Evolutionary conservation across 805 yeast genomes (phyloP), one percentile per base, ranked within the genome.

Genomic region (Maudiozyma serrabonitensis): DNA sequence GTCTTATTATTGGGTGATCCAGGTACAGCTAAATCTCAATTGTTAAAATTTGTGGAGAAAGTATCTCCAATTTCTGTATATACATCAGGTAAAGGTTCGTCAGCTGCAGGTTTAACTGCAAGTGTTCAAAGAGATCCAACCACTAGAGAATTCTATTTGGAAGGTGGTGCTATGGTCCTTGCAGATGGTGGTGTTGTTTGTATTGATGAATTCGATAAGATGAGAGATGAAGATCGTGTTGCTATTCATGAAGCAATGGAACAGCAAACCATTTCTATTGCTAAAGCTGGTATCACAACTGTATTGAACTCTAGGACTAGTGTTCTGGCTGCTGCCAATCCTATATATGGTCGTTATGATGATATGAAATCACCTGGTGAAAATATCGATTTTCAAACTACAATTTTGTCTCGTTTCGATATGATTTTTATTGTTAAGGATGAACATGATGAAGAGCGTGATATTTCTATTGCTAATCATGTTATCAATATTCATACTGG

Each of bases 191-290:
- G 99, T 56, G 97, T 93, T 46, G 97, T 91, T 45, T 93, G 98
- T 76, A 93, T 93, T 62, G 99, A 93, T 73, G 99, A 93, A 75
- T 93, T 93, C 64, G 99, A 93, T 68, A 93, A 93, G 74, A 93
- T 93, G 99, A 78, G 98, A 66, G 99, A 93, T 62, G 98, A 93
- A 66, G 99, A 93, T 69, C 78, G 99, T 64, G 98, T 93, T 38
- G 98, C 99, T 0, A 93, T 93, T 57, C 99, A 93, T 69, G 99
- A 93, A 74, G 99, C 99, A 12, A 93, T 93, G 99, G 99, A 93
- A 72, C 99, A 93, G 69, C 99, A 93, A 69, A 93, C 99, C 0
- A 93, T 93, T 52, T 91, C 98, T 13, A 90, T 93, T 66, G 99
- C 99, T 32, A 93, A 93, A 67, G 99, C 99, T 9, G 99, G 99